phyloP scores from a whole-genome alignment of 2,329 filamentous ascomycete species.

The Botryosphaeria dothidea region DNA sequence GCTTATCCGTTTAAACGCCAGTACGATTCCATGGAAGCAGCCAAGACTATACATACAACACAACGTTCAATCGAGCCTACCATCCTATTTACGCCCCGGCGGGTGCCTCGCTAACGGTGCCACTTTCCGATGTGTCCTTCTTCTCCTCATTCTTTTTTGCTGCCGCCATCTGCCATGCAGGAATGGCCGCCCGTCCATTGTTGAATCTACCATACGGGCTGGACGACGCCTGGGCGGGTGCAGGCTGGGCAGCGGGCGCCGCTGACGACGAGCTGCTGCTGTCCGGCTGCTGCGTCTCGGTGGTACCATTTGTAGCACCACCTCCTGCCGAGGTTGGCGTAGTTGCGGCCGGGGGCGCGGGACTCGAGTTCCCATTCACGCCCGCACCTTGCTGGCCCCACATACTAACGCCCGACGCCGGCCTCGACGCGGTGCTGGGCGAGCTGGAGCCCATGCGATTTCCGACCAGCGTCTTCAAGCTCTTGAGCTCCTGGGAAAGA shows the following conservation, averaged over 20 bases:
- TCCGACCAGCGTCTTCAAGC: constrained; percentile 82
- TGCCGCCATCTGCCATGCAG: constrained; percentile 56
- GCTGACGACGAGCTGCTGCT: neutral
- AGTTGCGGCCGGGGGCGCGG: constrained; percentile 24
- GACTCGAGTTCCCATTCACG: constrained; percentile 25
- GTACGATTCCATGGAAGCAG: neutral
- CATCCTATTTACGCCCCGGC: constrained; percentile 24
- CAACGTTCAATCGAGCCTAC: neutral
- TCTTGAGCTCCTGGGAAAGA: constrained; percentile 83
- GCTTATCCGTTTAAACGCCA: neutral
- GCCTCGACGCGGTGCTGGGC: constrained; percentile 15
- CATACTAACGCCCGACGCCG: constrained; percentile 20
- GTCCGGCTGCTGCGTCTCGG: constrained; percentile 23
- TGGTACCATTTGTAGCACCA: constrained; percentile 18
- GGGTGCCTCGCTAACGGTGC: constrained; percentile 35
- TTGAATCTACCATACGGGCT: constrained; percentile 35
- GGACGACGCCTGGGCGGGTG: constrained; percentile 16
- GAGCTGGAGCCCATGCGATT: constrained; percentile 53
- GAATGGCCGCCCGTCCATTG: constrained; percentile 47
- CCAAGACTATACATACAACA: neutral
- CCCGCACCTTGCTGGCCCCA: constrained; percentile 15
- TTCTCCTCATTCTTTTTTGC: constrained; percentile 49
- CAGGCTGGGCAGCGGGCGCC: neutral
- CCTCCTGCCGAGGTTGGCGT: constrained; percentile 17
- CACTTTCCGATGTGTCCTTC: constrained; percentile 43